Conservation (phyloP, 805 yeast species). For the Yamadazyma paraphyllophila region DNA sequence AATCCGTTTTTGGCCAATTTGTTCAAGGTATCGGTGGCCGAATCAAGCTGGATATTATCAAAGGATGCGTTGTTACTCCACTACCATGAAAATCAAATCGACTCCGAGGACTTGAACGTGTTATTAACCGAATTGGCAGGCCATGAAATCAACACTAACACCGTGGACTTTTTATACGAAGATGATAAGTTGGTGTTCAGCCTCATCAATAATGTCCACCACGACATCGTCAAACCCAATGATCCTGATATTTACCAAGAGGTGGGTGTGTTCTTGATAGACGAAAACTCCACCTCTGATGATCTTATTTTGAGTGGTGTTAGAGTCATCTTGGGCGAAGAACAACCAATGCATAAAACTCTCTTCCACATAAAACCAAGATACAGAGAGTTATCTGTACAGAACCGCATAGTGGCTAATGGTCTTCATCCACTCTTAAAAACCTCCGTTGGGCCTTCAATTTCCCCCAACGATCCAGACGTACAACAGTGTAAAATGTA, state of each 20-base stretch:
- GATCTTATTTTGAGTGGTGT: conserved; percentile 38
- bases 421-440: conserved; percentile 39
- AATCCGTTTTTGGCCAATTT: conserved; percentile 13
- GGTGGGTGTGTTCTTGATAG: conserved; percentile 35
- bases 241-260: conserved; percentile 22
- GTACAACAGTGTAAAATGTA: conserved; percentile 30
- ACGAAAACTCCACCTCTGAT: conserved; percentile 26
- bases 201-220: conserved; percentile 9
- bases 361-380: conserved; percentile 41
- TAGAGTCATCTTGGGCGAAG: conserved; percentile 22
- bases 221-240: neutral
- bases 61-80: conserved; percentile 31
- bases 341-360: conserved; percentile 29
- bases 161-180: conserved; percentile 13
- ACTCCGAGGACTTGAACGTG: conserved; percentile 1
- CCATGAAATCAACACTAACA: neutral
- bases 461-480: conserved; percentile 22
- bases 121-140: conserved; percentile 3
- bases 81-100: conserved; percentile 3
- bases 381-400: conserved; percentile 6
- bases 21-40: conserved; percentile 18
- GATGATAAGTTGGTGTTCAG: conserved; percentile 12
- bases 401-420: conserved; percentile 13
- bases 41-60: conserved; percentile 25
- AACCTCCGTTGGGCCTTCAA: conserved; percentile 10